Percentiles rank a stretch among this genome's conserved stretches.
Evolutionary conservation across 768 basidiomycete species (phyloP).

Genomic region (Rhizopogon salebrosus): DNA sequence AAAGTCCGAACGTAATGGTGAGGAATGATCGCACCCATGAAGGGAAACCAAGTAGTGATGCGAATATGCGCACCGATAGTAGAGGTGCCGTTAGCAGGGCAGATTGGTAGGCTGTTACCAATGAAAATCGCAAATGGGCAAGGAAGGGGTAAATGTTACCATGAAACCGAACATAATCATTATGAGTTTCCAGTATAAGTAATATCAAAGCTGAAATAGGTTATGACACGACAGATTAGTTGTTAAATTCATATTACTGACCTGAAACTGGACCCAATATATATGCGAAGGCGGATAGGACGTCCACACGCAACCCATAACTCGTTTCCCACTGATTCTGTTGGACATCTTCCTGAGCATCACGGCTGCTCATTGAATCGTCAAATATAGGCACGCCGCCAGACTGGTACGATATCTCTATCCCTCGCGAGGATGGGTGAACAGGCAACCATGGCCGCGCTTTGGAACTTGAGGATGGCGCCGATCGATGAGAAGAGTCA

Average conservation of each 20-base stretch:
- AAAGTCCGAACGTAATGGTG: slow-evolving; percentile 38
- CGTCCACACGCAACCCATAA: slow-evolving; percentile 60
- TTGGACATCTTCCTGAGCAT: slow-evolving; percentile 33
- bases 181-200: slow-evolving; percentile 70
- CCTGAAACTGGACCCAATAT: slow-evolving; percentile 69
- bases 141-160: slow-evolving; percentile 36
- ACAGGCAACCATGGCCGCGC: slow-evolving; percentile 51
- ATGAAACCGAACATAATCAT: slow-evolving; percentile 75
- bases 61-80: slow-evolving; percentile 48
- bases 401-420: slow-evolving; percentile 58
- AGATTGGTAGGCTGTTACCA: slow-evolving; percentile 65
- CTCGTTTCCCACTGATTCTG: slow-evolving; percentile 68
- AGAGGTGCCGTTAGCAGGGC: slow-evolving; percentile 65
- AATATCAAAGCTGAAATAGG: slow-evolving; percentile 47
- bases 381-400: slow-evolving; percentile 59
- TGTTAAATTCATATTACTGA: slow-evolving; percentile 28
- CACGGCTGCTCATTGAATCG: slow-evolving; percentile 36
- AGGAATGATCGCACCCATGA: slow-evolving; percentile 45
- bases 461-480: slow-evolving; percentile 18
- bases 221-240: slow-evolving; percentile 1
- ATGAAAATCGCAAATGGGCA: slow-evolving; percentile 6
- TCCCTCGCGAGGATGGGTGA: slow-evolving; percentile 20
- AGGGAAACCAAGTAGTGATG: slow-evolving; percentile 48
- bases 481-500: slow-evolving; percentile 31
- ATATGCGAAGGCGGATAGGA: slow-evolving; percentile 61